Base-by-base conservation (phyloP, 2,329 filamentous ascomycete genomes). In the Spiromastix sp. region DNA sequence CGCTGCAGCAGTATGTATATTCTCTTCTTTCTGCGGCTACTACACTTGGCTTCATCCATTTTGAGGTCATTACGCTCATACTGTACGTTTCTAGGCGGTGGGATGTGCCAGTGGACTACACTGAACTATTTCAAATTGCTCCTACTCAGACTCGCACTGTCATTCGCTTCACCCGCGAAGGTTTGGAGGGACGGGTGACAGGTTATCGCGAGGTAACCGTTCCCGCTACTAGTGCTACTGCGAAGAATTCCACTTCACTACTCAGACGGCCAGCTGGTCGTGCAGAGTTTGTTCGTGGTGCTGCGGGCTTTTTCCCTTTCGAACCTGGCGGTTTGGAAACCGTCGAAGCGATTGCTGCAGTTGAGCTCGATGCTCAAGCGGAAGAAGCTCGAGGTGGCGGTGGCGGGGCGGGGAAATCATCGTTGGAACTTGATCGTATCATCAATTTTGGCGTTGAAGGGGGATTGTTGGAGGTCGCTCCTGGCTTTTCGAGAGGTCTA, bases 181-280 rank as follows among this genome's bases (percentile, higher is more conserved):
- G 91, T 4, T 71, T 96, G 10, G 86, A 96, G 60, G 91, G 91
- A 15, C 75, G 81, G 34, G 89, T 98, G 16, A 93, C 85, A 6
- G 87, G 87, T 33, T 96, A 98, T 60, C 82, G 80, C 53, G 91
- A 95, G 56, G 84, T 96, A 33, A 95, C 91, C 1, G 78, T 96
- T 6, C 85, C 89, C 4, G 85, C 85, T 21, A 83, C 79, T 50
- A 93, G 82, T 49, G 85, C 83, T 11, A 95, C 84, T 11, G 89
- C 86, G 31, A 98, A 95, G 63, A 94, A 93, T 53, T 95, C 86
- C 2, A 96, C 87, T 0, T 94, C 86, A 4, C 68, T 95, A 26
- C 66, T 83, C 11, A 75, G 91, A 30, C 93, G 93, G 53, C 89
- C 89, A 3, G 89, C 85, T 10, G 79, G 77, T 38, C 75, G 84